Evolutionary conservation across 192 early-diverging fungal genomes (phyloP), one percentile per base, ranked within the genome.

Genomic region (Coemansia sp.): DNA sequence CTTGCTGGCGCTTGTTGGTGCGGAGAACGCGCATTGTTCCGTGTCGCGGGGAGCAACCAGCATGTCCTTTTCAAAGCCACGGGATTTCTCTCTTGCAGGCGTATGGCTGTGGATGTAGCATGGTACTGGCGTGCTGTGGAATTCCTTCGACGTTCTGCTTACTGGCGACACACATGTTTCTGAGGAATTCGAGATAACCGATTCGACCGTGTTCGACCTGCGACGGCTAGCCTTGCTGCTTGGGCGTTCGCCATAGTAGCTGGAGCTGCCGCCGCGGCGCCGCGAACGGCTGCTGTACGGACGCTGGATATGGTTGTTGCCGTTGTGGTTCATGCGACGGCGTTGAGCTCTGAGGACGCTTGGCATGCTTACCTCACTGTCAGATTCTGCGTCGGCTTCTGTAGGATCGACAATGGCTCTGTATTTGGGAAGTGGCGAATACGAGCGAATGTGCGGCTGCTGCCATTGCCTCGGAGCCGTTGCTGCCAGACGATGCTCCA

Each of bases 311-410:
- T 36, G 21, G 15, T 16, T 45, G 20, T 18, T 33, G 38, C 8
- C 30, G 65, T 35, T 49, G 45, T 35, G 48, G 45, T n/a, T 63
- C 30, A 0, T 63, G 34, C 30, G 26, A 20, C 62, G 62, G 20
- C 35, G 6, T 21, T 35, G 18, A 26, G 33, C 5, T 21, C 44
- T 20, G 51, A 35, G 24, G 43, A 57, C 30, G 44, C 62, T 21
- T 5, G 33, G n/a, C 35, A 20, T 2, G 56, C 56, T 58, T 20
- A 60, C 26, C n/a, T 68, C 72, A 60, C 68, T 75, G 46, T 81
- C 78, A 6, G 73, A 81, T 64, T 81, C 78, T 11, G 62, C 78
- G 45, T 81, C 78, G 10, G 78, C 78, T 30, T 81, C 78, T 0
- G 67, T 35, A 0, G 78, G 78, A 34, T 81, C 78, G 18, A 46